A percentile compares a stretch with the other conserved stretches of the same genome.
phyloP scores from a whole-genome alignment of 2,329 filamentous ascomycete species.

The Monosporascus sp. region DNA sequence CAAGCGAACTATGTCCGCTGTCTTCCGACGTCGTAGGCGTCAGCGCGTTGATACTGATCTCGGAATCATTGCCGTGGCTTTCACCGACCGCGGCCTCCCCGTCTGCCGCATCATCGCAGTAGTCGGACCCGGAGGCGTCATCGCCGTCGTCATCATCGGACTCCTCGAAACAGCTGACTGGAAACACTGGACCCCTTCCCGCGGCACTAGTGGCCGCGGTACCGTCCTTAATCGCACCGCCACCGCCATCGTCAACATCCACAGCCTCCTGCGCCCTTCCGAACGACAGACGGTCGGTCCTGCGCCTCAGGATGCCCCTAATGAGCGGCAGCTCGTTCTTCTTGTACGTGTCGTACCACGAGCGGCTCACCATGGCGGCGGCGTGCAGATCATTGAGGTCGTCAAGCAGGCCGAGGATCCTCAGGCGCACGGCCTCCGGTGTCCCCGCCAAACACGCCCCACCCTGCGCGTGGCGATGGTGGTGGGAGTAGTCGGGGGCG shows the following conservation, averaged over 20 bases:
- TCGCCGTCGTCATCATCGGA: neutral
- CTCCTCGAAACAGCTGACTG: neutral
- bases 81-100: neutral
- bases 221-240: too few species aligned
- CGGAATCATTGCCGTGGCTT: too few species aligned
- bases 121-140: neutral
- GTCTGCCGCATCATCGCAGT: neutral
- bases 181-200: neutral
- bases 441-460: neutral
- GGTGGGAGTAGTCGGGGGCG: neutral
- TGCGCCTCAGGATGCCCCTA: constrained; percentile 18
- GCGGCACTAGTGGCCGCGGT: neutral
- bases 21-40: neutral
- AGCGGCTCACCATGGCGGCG: constrained; percentile 35
- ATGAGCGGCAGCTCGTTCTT: constrained; percentile 35
- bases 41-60: neutral
- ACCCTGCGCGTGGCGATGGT: neutral
- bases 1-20: neutral
- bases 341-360: constrained; percentile 41
- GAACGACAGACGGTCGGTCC: neutral
- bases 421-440: constrained; percentile 30
- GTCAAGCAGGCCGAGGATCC: constrained; percentile 34
- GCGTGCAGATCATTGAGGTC: constrained; percentile 36
- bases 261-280: too few species aligned
- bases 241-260: too few species aligned